Evolutionary conservation across 148 eudicot species (phyloP).

Genomic region (Rhododendron molle): DNA sequence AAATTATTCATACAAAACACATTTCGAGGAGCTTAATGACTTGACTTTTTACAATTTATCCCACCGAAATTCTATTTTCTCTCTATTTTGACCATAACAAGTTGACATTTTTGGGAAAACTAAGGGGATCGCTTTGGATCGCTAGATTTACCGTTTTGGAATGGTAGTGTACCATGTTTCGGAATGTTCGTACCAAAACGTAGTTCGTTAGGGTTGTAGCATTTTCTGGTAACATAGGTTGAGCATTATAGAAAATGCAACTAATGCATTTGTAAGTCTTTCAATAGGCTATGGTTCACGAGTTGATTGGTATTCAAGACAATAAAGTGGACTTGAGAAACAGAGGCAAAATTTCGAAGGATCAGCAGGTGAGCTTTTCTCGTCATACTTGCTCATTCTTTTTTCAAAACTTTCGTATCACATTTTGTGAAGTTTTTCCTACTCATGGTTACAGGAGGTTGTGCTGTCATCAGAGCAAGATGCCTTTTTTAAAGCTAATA

Average conservation of each 20-base stretch:
- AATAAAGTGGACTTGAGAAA: conserved; percentile 85
- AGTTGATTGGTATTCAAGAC: conserved; percentile 87
- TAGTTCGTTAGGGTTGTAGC: too few relatives aligned
- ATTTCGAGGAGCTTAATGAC: too few relatives aligned
- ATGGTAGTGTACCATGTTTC: too few relatives aligned
- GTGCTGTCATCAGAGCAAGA: conserved; percentile 96
- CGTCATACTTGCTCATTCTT: not conserved
- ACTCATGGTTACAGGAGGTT: conserved; percentile 57
- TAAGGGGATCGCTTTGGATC: too few relatives aligned
- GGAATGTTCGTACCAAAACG: too few relatives aligned
- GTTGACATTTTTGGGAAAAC: too few relatives aligned
- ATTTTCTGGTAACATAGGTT: not conserved
- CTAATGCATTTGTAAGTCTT: conserved; percentile 18
- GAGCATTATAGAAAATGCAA: conserved; percentile 8
- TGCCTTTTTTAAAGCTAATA: conserved; percentile 82
- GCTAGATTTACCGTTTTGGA: too few relatives aligned
- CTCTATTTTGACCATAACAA: too few relatives aligned
- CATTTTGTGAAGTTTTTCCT: not conserved
- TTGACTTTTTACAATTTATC: too few relatives aligned
- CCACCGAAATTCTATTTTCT: too few relatives aligned
- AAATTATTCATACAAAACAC: too few relatives aligned
- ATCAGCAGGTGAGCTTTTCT: conserved; percentile 61
- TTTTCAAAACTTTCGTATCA: not conserved
- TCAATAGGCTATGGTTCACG: conserved; percentile 92
- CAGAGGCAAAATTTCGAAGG: conserved; percentile 63